Evolutionary conservation across 2,329 filamentous ascomycete genomes (phyloP), one percentile per base, ranked within the genome.

Genomic region (Aureobasidium sp.): DNA sequence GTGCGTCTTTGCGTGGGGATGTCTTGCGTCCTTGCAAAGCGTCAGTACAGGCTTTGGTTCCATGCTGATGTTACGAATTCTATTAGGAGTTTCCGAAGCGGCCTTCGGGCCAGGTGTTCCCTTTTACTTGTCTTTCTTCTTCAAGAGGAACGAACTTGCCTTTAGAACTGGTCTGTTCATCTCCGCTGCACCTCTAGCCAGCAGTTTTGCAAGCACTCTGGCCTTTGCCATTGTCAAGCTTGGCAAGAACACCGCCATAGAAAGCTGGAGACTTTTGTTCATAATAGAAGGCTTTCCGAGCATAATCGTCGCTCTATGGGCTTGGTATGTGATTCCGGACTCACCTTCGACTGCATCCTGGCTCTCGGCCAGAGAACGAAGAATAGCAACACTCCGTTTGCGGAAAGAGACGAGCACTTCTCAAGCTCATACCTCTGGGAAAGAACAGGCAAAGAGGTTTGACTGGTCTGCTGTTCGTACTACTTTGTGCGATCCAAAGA

Each of bases 141-240:
- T 82, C 70, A 79, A 78, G 15, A 75, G 82, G 7, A 76, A 84
- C 50, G 93, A 97, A 73, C 78, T 97, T 37, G 93, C 92, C 0
- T 87, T 94, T 64, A 81, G 92, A 40, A 94, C 89, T 0, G 92
- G 91, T 24, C 81, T 96, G 1, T 95, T 96, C 74, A 86, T 97
- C 60, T 91, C 90, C 0, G 92, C 84, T 0, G 82, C 83, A 7
- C 83, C 83, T 0, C 71, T 86, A 37, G 83, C 83, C 37, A 82
- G 82, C 9, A 83, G 81, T 2, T 86, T 94, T 66, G 91, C 91
- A 0, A 90, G 90, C 42, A 87, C 82, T 9, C 78, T 96, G 4
- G 91, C 91, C 8, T 91, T 88, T 86, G 70, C 85, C 24, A 93
- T 96, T 64, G 82, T 91, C 56, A 85, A 84, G 68, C 68, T 91